Evolutionary conservation across 78 protist species (phyloP).

Genomic region (Dictyostelium brefeldianum): DNA sequence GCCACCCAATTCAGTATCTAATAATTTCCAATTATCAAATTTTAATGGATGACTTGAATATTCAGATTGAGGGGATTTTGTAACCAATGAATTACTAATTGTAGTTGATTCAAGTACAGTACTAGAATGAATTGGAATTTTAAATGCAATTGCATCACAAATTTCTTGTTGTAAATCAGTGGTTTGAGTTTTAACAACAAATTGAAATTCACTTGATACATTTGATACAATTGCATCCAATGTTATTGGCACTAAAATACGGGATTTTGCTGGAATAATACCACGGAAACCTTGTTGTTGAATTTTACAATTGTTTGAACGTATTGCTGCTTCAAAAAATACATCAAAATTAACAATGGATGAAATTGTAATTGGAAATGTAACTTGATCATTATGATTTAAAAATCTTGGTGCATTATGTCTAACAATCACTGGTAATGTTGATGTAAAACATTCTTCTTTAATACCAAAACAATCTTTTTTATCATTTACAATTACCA

Average conservation of each 20-base stretch:
- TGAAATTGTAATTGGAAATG: constrained; percentile 32
- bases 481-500: not conserved
- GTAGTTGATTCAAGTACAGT: constrained; percentile 16
- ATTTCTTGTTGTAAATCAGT: constrained; percentile 4
- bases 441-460: constrained; percentile 22
- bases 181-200: not conserved
- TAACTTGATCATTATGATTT: constrained; percentile 27
- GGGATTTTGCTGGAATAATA: constrained; percentile 4
- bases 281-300: constrained; percentile 22
- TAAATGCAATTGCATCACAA: constrained; percentile 50
- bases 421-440: constrained; percentile 47
- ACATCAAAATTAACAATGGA: constrained; percentile 39
- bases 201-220: constrained; percentile 9
- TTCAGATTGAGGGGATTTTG: too few species aligned
- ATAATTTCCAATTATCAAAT: constrained; percentile 31
- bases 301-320: constrained; percentile 4
- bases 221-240: constrained; percentile 30
- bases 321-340: constrained; percentile 2
- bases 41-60: constrained; percentile 10
- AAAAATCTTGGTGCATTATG: constrained; percentile 55
- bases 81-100: not conserved
- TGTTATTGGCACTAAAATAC: constrained; percentile 11
- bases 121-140: constrained; percentile 41
- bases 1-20: constrained; percentile 55
- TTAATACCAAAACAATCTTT: constrained; percentile 42